Evolutionary conservation across 441 rosid genomes (phyloP).

Genomic region (Populus hybrid): DNA sequence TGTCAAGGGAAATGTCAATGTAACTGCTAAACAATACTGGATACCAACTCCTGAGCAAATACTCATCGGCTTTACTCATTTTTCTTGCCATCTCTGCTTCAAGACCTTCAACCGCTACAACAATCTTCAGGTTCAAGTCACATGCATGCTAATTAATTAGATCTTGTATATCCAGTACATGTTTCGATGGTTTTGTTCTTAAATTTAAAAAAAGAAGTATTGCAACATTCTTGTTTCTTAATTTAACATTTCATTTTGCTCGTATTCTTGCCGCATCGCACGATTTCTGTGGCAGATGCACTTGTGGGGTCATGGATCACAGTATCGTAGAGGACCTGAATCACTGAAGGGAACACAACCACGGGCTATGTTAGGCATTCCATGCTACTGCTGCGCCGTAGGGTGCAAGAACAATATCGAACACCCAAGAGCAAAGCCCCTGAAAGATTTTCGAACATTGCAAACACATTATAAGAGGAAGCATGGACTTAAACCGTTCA

Average conservation of each 20-base stretch:
- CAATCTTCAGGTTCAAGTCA: constrained; percentile 65
- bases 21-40: constrained; percentile 51
- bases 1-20: constrained; percentile 18
- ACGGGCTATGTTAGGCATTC: constrained; percentile 59
- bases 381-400: constrained; percentile 75
- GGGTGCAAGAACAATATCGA: constrained; percentile 82
- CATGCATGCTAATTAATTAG: neutral
- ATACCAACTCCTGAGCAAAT: constrained; percentile 78
- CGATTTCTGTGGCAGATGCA: constrained; percentile 50
- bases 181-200: neutral
- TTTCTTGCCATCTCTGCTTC: constrained; percentile 74
- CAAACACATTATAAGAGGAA: constrained; percentile 87
- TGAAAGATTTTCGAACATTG: constrained; percentile 75
- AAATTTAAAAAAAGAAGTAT: too few species aligned
- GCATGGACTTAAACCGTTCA: constrained; percentile 60
- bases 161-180: neutral
- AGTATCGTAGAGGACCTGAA: constrained; percentile 71
- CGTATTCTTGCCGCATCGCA: neutral
- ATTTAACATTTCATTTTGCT: neutral
- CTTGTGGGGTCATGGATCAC: constrained; percentile 95
- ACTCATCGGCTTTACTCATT: constrained; percentile 64
- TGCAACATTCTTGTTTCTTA: neutral
- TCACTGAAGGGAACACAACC: constrained; percentile 71
- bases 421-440: constrained; percentile 68
- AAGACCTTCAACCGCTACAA: constrained; percentile 91